These are phyloP conservation scores for Fennellomyces sp. DNA, from an alignment of 371 early-diverging fungal species.

Conservation along the genomic window DNA sequence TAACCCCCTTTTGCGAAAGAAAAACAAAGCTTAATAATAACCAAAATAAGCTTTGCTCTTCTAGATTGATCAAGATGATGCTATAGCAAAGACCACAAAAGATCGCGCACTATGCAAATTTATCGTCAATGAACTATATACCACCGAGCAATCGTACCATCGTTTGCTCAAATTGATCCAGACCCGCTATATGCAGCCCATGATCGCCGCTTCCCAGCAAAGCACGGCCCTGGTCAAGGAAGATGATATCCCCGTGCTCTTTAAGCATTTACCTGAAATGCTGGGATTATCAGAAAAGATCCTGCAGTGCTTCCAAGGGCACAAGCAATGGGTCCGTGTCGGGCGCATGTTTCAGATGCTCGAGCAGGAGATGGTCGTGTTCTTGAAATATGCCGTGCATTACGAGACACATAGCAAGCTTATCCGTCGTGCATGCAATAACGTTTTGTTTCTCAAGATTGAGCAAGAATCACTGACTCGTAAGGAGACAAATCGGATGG, in stretches of 20 bases:
- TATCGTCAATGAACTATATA: slow-evolving; percentile 24
- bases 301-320: slow-evolving; percentile 11
- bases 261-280: slow-evolving; percentile 40
- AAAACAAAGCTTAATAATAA: background rate
- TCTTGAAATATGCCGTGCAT: slow-evolving; percentile 48
- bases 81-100: slow-evolving; percentile 8
- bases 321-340: slow-evolving; percentile 2
- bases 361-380: slow-evolving; percentile 34
- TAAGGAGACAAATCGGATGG: slow-evolving; percentile 45
- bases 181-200: slow-evolving; percentile 42
- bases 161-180: slow-evolving; percentile 31
- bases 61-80: too few species aligned
- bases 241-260: slow-evolving; percentile 37
- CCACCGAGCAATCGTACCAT: slow-evolving; percentile 34
- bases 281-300: slow-evolving; percentile 32
- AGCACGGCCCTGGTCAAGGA: slow-evolving; percentile 33
- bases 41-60: background rate
- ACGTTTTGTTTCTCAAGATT: slow-evolving; percentile 42
- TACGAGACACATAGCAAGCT: slow-evolving; percentile 40
- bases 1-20: background rate
- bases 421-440: slow-evolving; percentile 41
- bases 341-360: slow-evolving; percentile 30
- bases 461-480: slow-evolving; percentile 45
- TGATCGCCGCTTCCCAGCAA: slow-evolving; percentile 30
- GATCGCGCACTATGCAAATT: slow-evolving; percentile 21